Evolutionary conservation across 495 filamentous ascomycete species (phyloP), one percentile per base, ranked within the genome.

Genomic region (Pseudomonodictys pantanalensis): DNA sequence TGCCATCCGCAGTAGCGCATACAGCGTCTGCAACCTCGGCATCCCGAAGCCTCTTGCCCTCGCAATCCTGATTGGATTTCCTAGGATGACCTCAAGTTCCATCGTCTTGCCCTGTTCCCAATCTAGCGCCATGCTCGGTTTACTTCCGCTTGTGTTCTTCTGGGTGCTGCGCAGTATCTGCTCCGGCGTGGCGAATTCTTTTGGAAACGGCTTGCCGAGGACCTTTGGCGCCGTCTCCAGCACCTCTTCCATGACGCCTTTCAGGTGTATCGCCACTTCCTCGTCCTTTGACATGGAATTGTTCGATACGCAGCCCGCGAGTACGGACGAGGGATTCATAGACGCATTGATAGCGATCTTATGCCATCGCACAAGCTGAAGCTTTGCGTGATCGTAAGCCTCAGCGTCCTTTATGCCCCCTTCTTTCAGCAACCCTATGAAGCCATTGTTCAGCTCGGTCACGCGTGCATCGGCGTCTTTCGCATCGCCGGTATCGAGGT

Each of bases 261-360:
- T 68, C 23, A 84, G 39, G 55, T 71, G 69, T 15, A 29, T 44
- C 23, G 48, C 43, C 20, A 74, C 45, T 65, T 84, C 81, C 0
- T 71, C 52, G 55, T 85, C 81, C 1, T 67, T 64, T 3, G 77
- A 72, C 79, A 72, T 69, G 20, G 44, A 60, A 15, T 51, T 76
- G 65, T 85, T 85, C 28, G 79, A 77, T 3, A 72, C 64, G 0
- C 82, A 81, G 18, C 79, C 81, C 0, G 75, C 76, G 1, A 86
- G 71, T 11, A 86, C 79, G 3, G 83, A 78, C 5, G 79, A 82
- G 2, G 83, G 81, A 69, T 86, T 86, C 74, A 85, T 83, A 18
- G 79, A 77, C 0, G 81, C 80, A 67, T 86, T 86, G 70, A 85
- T 86, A 56, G 76, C 79, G 23, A 85, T 77, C 68, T 86, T 86